Base-by-base conservation (phyloP, 2,329 filamentous ascomycete species). In the Aspergillus japonicus region DNA sequence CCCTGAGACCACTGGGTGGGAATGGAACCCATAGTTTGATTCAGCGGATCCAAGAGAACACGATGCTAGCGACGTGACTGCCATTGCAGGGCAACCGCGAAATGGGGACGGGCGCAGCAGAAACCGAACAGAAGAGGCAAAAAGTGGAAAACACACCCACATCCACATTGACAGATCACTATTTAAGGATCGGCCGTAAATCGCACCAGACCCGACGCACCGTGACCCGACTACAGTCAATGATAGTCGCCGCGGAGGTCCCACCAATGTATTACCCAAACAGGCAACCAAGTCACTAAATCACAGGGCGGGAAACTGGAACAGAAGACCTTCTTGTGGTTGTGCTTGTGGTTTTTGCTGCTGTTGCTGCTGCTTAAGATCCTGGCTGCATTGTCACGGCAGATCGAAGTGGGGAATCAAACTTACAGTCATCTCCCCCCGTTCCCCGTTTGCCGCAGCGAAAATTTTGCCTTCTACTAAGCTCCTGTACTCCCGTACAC, bases 351-450 rank as follows among this genome's bases (percentile, higher is more conserved):
- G 4, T 2, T 12, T 16, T 47, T 14, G 26, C 39, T 26, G 52
- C 47, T 44, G 53, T 31, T 48, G 31, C 24, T 48, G 48, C 35
- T 47, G 42, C 50, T 52, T 19, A 57, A 52, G 44, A 57, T 54
- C 49, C 54, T 56, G 44, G 58, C 59, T 61, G 52, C 56, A 63
- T 55, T 61, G 56, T 54, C 58, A 61, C 53, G 35, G 58, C 50
- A 61, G 61, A 63, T 63, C 58, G 26, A 56, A 56, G 55, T 61
- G 61, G 58, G 57, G 55, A 50, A 54, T 44, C n/a, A n/a, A 44
- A 44, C 39, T n/a, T 19, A 12, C 33, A n/a, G n/a, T n/a, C n/a
- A n/a, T 35, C 33, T 35, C 33, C 23, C 23, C 23, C 14, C 26
- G 5, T 55, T 47, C 53, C 53, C 53, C 26, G 47, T 55, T 54